Conservation (phyloP, 1,139 yeast species). For the Meyerozyma smithsonii region DNA sequence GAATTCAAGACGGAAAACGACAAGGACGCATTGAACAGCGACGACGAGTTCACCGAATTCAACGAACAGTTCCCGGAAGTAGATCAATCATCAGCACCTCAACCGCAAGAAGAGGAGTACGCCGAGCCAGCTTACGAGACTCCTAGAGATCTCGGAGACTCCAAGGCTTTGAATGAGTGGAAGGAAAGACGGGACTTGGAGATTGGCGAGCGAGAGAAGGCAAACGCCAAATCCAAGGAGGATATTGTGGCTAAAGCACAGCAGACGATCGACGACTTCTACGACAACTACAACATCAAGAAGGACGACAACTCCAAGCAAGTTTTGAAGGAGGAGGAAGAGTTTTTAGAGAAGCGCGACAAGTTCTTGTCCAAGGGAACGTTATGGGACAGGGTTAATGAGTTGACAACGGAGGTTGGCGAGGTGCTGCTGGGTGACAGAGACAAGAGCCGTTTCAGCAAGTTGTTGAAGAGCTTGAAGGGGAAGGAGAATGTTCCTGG, state of each 20-base stretch:
- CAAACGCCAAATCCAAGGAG: constrained; percentile 61
- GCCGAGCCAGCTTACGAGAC: constrained; percentile 16
- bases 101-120: constrained; percentile 12
- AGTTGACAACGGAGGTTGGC: constrained; percentile 42
- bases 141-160: constrained; percentile 34
- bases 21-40: constrained; percentile 47
- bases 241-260: constrained; percentile 78
- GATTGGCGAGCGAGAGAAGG: constrained; percentile 75
- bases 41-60: constrained; percentile 60
- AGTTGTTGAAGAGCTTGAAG: constrained; percentile 23
- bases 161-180: constrained; percentile 72
- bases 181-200: constrained; percentile 77
- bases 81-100: constrained; percentile 15
- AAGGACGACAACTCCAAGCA: constrained; percentile 67
- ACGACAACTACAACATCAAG: constrained; percentile 86
- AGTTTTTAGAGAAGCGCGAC: constrained; percentile 73
- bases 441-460: constrained; percentile 23
- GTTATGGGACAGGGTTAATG: constrained; percentile 82
- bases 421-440: constrained; percentile 22
- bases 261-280: constrained; percentile 86
- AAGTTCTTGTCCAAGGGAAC: constrained; percentile 70
- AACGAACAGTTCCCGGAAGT: constrained; percentile 68
- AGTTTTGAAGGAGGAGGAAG: constrained; percentile 64
- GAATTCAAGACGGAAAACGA: constrained; percentile 73
- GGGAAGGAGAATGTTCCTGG: constrained; percentile 27